These are phyloP conservation scores for Wickerhamomyces chambardii DNA, from an alignment of 805 yeast species.

Conservation along the genomic window DNA sequence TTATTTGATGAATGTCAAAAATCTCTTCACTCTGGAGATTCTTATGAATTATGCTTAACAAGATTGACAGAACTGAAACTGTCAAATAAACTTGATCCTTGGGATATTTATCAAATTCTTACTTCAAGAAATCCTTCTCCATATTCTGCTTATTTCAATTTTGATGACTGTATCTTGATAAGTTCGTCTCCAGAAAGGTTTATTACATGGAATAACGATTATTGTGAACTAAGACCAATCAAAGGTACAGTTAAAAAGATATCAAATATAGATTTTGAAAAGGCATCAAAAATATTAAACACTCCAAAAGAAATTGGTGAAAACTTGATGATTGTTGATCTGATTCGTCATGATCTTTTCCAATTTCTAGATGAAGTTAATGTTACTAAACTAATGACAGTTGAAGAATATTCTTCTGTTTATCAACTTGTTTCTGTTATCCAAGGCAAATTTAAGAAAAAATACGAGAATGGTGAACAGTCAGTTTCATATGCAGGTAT, in stretches of 20 bases:
- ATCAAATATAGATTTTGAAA: conserved; percentile 38
- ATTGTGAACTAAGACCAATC: conserved; percentile 84
- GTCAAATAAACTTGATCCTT: conserved; percentile 42
- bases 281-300: conserved; percentile 56
- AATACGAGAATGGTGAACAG: conserved; percentile 2
- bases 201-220: conserved; percentile 53
- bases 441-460: conserved; percentile 36
- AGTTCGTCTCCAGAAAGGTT: conserved; percentile 96
- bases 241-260: conserved; percentile 88
- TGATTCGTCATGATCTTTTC: conserved; percentile 86
- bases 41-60: conserved; percentile 90
- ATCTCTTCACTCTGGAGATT: conserved; percentile 69
- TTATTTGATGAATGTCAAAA: conserved; percentile 60
- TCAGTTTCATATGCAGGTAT: conserved; percentile 59
- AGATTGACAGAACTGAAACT: conserved; percentile 56
- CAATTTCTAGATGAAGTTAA: conserved; percentile 55
- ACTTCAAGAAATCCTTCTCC: conserved; percentile 84
- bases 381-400: conserved; percentile 76
- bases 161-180: conserved; percentile 49
- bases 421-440: conserved; percentile 90
- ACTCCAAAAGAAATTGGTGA: conserved; percentile 95
- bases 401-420: conserved; percentile 89
- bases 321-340: conserved; percentile 92
- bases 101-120: conserved; percentile 75
- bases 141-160: conserved; percentile 71